Evolutionary conservation across 2,329 filamentous ascomycete species (phyloP), one percentile per base, ranked within the genome.

Genomic region (Trichoderma koningiopsis): DNA sequence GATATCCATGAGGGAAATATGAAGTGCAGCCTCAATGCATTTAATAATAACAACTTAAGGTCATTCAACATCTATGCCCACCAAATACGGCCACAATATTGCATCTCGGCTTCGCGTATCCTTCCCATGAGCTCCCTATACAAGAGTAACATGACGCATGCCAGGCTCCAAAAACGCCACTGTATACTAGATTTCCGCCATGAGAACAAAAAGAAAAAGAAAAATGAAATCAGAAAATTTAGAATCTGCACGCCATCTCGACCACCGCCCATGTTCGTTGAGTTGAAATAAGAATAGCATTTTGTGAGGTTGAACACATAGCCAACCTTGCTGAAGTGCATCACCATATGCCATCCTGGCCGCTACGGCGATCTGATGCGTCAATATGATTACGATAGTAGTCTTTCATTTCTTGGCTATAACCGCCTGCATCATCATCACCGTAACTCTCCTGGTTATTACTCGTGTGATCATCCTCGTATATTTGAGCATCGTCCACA

Each of bases 401-500:
- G 64, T 82, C 80, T 72, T 81, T 82, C 52, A 73, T 73, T 63
- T 79, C 78, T 59, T 81, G 79, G 56, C 78, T 76, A 64, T 82
- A 81, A 66, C 75, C 76, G 59, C 82, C 80, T 49, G 77, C 74
- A 61, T 76, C 77, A 40, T 82, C 78, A 70, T 82, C 81, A 70
- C 78, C 79, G 69, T 80, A 82, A 68, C 73, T 75, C 49, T 77
- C 75, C 56, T 49, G 63, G 10, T 47, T 27, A 29, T 78, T 74
- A 53, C 78, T 74, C 69, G 80, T 79, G 69, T 85, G 83, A 68
- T 84, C 83, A 71, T 86, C 84, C 74, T 86, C 83, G 72, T 86
- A 86, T 49, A 85, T 84, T 71, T 85, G 84, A 70, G 83, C 83
- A 71, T 85, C 83, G 71, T 86, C 83, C 68, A 84, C 81, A 71